Evolutionary conservation across 2,329 filamentous ascomycete species (phyloP).

Genomic region (Nigrograna mackinnonii): DNA sequence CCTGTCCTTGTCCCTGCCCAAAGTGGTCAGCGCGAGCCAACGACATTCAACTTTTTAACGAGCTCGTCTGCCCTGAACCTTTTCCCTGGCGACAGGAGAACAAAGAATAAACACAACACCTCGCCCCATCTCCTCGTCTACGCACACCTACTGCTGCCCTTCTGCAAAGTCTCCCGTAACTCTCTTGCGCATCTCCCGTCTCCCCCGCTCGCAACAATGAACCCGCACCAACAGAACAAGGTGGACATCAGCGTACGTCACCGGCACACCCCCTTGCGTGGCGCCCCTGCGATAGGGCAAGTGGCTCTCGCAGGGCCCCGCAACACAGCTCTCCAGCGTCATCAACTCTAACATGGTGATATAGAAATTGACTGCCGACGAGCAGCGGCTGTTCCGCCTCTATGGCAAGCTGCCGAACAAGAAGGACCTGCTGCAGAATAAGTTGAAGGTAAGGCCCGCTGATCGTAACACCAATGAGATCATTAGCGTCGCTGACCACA

Average conservation of each 20-base stretch:
- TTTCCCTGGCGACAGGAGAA: conserved; percentile 21
- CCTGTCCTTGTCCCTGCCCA: conserved; percentile 36
- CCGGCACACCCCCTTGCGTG: conserved; percentile 16
- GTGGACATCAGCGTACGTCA: conserved; percentile 86
- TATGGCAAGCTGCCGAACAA: conserved; percentile 98
- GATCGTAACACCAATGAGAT: too few species aligned
- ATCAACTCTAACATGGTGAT: conserved; percentile 20
- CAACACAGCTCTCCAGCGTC: not conserved
- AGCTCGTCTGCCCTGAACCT: conserved; percentile 14
- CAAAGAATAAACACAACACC: conserved; percentile 32
- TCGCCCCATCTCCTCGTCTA: not conserved
- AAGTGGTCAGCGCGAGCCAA: conserved; percentile 22
- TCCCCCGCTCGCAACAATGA: conserved; percentile 61
- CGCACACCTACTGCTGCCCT: not conserved
- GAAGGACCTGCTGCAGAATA: conserved; percentile 95
- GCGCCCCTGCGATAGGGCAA: conserved; percentile 10
- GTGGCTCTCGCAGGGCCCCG: not conserved
- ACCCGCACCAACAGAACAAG: conserved; percentile 98
- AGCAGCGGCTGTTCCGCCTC: conserved; percentile 93
- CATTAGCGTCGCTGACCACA: too few species aligned
- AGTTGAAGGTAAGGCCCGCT: conserved; percentile 79
- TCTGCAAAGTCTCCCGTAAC: conserved; percentile 8
- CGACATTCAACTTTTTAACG: conserved; percentile 21
- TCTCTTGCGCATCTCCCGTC: not conserved
- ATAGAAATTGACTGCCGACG: conserved; percentile 88